Evolutionary conservation across 805 yeast genomes (phyloP), one percentile per base, ranked within the genome.

Genomic region (Starmerella khaoyaiensis): DNA sequence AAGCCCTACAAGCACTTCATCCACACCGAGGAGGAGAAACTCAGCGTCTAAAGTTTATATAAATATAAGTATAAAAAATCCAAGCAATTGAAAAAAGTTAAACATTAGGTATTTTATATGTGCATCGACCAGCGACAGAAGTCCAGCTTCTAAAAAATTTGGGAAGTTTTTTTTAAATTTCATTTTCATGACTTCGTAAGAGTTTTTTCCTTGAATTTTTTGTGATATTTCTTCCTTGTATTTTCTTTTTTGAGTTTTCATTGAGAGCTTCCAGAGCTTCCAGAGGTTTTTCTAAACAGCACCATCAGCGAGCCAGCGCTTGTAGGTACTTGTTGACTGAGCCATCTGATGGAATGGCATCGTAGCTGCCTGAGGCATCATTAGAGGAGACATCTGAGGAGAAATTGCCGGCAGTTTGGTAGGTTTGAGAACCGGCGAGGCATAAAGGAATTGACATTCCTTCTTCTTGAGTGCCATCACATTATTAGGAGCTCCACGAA

Each of bases 21-120:
- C 52, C 69, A 74, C 50, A 60, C 68, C 32, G 82, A 76, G 53
- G 72, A 70, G 51, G 90, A 81, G 40, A 73, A 80, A 51, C 71
- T 90, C 57, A 74, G 73, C 51, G 98, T 87, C 53, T 90, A 66
- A 31, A 15, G 7, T 14, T 11, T 17, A 27, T 9, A 31, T 19
- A 18, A 7, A 18, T 17, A 21, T 28, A 17, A 12, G 27, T 14
- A 16, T 11, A 20, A 31, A 11, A 21, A 21, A 17, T 10, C 6
- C 22, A 18, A 17, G 9, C 23, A 23, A 15, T 4, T 2, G 29
- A 26, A n/a, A 11, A n/a, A 11, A 11, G 11, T n/a, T 11, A 23
- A 23, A 11, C n/a, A 23, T 23, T 8, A 8, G 8, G n/a, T 27
- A 27, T 27, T 8, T 8, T 27, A 8, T 27, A 8, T 27, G 8